A percentile compares a stretch with the other conserved stretches of the same genome.
Conservation (phyloP, 371 early-diverging fungal genomes). For the Syncephalis plumigaleata region DNA sequence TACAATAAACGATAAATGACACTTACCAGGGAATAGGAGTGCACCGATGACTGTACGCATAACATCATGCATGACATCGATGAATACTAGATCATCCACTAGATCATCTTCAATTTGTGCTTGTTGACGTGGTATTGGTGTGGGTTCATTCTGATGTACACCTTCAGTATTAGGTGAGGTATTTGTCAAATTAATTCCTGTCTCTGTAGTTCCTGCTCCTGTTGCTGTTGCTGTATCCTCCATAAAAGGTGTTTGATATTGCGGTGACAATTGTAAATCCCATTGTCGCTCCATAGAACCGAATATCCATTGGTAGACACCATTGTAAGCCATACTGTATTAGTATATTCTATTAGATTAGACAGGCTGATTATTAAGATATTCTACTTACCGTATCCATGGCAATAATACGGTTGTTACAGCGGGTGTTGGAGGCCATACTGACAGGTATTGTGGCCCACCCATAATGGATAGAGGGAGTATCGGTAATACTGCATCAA, state of each 20-base stretch:
- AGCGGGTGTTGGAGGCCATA: constrained; percentile 33
- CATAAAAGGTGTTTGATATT: constrained; percentile 9
- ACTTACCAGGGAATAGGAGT: constrained; percentile 1
- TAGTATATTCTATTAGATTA: not conserved
- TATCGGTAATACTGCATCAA: constrained; percentile 28
- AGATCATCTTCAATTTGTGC: not conserved
- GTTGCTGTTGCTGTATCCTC: not conserved
- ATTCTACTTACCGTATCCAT: constrained; percentile 20
- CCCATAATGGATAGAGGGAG: constrained; percentile 22
- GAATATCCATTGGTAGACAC: constrained; percentile 17
- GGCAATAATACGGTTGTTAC: constrained; percentile 31
- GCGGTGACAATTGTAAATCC: constrained; percentile 14
- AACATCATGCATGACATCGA: not conserved
- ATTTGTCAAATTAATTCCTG: no score
- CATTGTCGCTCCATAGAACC: constrained; percentile 11
- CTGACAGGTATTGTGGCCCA: constrained; percentile 19
- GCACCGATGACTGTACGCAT: constrained; percentile 1
- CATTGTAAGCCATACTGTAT: constrained; percentile 27
- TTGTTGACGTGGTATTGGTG: not conserved
- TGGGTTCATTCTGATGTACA: no score
- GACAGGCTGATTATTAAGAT: not conserved
- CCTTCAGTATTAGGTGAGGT: no score
- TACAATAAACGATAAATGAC: no score
- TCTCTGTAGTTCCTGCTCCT: not conserved
- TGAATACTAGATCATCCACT: not conserved